phyloP scores from a whole-genome alignment of 768 basidiomycete genomes.

The Mycena maculata region DNA sequence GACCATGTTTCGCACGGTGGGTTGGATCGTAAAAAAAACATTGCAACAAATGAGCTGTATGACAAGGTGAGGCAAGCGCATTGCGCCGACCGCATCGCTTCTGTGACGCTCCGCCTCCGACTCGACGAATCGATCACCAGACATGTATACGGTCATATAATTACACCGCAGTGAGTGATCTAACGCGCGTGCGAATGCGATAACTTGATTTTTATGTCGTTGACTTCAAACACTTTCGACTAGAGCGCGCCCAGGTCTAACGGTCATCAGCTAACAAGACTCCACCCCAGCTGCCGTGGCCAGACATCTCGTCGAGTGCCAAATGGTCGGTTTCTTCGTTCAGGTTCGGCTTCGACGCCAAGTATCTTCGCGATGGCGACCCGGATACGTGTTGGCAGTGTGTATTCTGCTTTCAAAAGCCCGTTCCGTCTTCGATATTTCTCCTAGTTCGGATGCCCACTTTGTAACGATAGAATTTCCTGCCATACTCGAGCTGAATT shows the following conservation, averaged over 20 bases:
- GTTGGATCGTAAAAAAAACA: not conserved
- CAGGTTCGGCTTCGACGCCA: constrained; percentile 96
- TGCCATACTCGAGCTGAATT: no score
- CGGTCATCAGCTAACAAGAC: constrained; percentile 47
- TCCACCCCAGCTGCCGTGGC: constrained; percentile 72
- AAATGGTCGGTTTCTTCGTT: constrained; percentile 97
- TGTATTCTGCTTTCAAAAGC: constrained; percentile 46
- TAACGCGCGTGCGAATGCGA: no score
- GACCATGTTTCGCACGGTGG: constrained; percentile 10
- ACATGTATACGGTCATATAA: no score
- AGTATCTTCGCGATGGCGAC: constrained; percentile 89
- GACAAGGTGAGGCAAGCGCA: constrained; percentile 12
- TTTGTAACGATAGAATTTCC: constrained; percentile 95
- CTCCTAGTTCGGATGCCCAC: constrained; percentile 88
- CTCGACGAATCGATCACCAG: constrained; percentile 13
- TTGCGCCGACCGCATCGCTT: constrained; percentile 6
- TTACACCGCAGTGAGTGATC: no score
- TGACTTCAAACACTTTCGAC: constrained; percentile 34
- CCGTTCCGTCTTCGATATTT: not conserved
- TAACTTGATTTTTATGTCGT: no score
- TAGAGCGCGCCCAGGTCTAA: constrained; percentile 26
- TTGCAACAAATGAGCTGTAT: constrained; percentile 18
- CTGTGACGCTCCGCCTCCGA: constrained; percentile 17
- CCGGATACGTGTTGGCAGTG: constrained; percentile 99
- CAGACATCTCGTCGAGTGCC: constrained; percentile 88